Base-by-base conservation (phyloP, 176 grass and related monocot genomes). In the Metroxylon sagu region DNA sequence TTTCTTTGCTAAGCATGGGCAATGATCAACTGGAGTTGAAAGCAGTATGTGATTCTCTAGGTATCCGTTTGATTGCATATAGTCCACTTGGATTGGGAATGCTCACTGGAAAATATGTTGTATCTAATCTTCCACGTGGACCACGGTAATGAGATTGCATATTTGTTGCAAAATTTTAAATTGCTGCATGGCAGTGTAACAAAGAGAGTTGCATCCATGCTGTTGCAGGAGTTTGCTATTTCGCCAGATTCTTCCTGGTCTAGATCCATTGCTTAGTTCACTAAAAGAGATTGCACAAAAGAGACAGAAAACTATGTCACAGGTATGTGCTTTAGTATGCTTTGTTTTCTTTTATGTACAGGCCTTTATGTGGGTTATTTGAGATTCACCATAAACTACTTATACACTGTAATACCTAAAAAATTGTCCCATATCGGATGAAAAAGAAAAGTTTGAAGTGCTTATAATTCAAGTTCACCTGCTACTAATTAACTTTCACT, bases 231-330 rank as follows among this genome's bases (percentile, higher is more conserved):
- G 65, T 29, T 66, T 98, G 50, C 73, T 98, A 53, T 92, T 98
- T 71, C 79, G 84, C 17, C 93, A 98, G 75, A 85, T 98, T 77
- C 81, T 98, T 55, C 93, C 93, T 70, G 84, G 87, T 21, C 30
- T 98, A 48, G 76, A 76, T n/a, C 59, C 84, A 71, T 65, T 92
- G 54, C 76, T 97, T 52, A 49, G 51, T 68, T 88, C 72, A n/a
- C 67, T 88, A 54, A 77, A 52, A 64, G 26, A 48, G 16, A 88
- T 85, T 54, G 79, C 87, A 55, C 54, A 88, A 59, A 77, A 61
- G 71, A 97, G 89, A 31, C 68, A 77, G 19, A 98, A 98, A 73
- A 98, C 81, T 19, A 88, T 88, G 93, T 85, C 93, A 56, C 93
- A 98, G 51, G 93, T 83, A 64, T 66, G 70, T 29, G 19, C 5